Percentiles rank a stretch among this genome's conserved stretches.
Evolutionary conservation across 2,329 filamentous ascomycete genomes (phyloP).

Genomic region (Diaporthe velutina): DNA sequence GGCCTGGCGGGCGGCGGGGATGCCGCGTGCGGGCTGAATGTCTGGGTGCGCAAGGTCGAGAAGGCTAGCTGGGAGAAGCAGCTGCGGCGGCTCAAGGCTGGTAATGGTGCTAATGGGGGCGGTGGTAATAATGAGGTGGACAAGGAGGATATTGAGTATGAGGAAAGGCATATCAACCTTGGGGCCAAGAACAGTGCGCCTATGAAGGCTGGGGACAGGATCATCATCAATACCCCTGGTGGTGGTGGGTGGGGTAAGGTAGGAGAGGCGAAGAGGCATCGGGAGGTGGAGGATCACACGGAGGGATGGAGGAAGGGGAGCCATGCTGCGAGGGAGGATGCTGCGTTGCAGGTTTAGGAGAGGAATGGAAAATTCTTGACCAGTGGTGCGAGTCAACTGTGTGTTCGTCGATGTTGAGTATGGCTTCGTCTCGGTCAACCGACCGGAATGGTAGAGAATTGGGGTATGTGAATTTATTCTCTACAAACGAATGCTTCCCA

Average conservation of each 20-base stretch:
- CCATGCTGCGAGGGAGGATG: conserved; percentile 68
- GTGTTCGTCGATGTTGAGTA: background rate
- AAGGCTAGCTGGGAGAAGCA: conserved; percentile 65
- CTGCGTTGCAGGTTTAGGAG: conserved; percentile 67
- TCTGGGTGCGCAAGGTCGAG: conserved; percentile 84
- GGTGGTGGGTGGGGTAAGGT: conserved; percentile 81
- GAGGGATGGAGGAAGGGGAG: conserved; percentile 68
- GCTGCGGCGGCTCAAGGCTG: conserved; percentile 53
- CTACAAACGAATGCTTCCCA: background rate
- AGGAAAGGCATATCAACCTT: conserved; percentile 76
- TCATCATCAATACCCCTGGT: conserved; percentile 83
- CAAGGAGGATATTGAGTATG: conserved; percentile 57
- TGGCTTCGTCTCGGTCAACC: background rate
- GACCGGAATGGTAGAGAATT: background rate
- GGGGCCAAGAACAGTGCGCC: conserved; percentile 84
- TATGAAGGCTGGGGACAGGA: conserved; percentile 82
- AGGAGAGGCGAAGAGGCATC: conserved; percentile 68
- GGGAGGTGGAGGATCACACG: conserved; percentile 65
- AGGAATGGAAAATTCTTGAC: background rate
- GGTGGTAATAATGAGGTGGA: conserved; percentile 40
- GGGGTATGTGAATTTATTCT: background rate
- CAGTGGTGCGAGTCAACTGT: background rate
- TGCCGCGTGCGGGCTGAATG: conserved; percentile 82
- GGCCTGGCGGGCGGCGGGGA: conserved; percentile 87
- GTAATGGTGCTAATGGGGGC: conserved; percentile 42